phyloP scores from a whole-genome alignment of 306 rosid species.

The Pyrus betulifolia region DNA sequence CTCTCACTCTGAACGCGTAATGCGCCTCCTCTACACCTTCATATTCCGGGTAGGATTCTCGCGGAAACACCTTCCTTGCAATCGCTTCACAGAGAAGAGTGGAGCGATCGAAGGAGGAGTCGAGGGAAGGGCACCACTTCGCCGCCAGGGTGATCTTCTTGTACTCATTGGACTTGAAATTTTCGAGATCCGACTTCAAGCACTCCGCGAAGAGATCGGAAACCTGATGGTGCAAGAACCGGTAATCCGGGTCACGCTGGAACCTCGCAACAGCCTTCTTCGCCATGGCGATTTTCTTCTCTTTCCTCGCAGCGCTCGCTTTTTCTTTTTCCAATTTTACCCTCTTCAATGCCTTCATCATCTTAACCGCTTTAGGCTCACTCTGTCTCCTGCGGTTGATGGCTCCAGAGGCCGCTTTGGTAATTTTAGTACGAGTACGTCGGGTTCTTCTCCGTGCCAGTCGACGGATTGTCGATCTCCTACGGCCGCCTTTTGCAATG shows the following conservation, averaged over 20 bases:
- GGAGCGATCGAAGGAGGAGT: slow-evolving; percentile 44
- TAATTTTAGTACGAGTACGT: not conserved
- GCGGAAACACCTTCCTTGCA: slow-evolving; percentile 40
- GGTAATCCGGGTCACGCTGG: slow-evolving; percentile 19
- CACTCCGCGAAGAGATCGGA: slow-evolving; percentile 39
- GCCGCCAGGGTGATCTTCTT: slow-evolving; percentile 42
- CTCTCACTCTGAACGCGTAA: slow-evolving; percentile 46
- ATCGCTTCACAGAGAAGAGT: slow-evolving; percentile 45
- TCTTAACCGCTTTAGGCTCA: not conserved
- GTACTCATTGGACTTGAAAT: slow-evolving; percentile 7
- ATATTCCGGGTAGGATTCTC: slow-evolving; percentile 28
- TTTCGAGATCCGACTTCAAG: slow-evolving; percentile 34
- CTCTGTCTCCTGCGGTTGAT: not conserved
- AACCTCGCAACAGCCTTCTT: slow-evolving; percentile 33
- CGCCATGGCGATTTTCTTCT: slow-evolving; percentile 34
- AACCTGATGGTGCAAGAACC: slow-evolving; percentile 25
- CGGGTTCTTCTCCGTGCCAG: not conserved
- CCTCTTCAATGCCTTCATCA: not conserved
- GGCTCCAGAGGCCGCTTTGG: not conserved
- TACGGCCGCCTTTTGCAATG: not conserved
- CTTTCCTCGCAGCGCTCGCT: slow-evolving; percentile 19
- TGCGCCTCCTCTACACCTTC: slow-evolving; percentile 47
- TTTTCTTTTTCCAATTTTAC: slow-evolving; percentile 13
- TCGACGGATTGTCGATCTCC: not conserved
- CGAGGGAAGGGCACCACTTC: slow-evolving; percentile 62